Percentiles rank a stretch among this genome's conserved stretches.
Evolutionary conservation across 2,329 filamentous ascomycete species (phyloP).

Genomic region (Thelonectria blattea): DNA sequence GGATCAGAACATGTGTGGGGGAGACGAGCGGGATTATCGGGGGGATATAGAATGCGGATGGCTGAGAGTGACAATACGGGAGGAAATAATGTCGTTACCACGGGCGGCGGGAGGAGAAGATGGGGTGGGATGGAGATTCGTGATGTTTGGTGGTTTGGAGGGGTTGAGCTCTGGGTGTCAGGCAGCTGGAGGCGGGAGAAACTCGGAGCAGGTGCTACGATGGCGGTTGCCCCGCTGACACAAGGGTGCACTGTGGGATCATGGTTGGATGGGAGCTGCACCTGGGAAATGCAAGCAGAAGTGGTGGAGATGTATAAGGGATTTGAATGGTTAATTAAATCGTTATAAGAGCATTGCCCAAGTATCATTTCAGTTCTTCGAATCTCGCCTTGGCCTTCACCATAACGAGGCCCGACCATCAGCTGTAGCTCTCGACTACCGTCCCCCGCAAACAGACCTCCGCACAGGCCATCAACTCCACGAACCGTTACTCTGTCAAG

Average conservation of each 20-base stretch:
- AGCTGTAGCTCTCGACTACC: too few species aligned
- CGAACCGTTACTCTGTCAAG: too few species aligned
- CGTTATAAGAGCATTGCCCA: too few species aligned
- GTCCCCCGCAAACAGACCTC: too few species aligned
- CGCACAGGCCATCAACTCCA: too few species aligned
- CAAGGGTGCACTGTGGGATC: slow-evolving; percentile 29
- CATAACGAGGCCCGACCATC: too few species aligned
- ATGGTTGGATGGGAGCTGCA: too few species aligned
- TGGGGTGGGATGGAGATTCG: neutral
- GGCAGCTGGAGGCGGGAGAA: slow-evolving; percentile 34
- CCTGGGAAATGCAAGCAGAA: too few species aligned
- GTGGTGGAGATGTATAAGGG: too few species aligned
- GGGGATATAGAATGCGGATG: neutral
- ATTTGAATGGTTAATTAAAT: too few species aligned
- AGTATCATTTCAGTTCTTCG: too few species aligned
- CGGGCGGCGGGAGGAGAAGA: slow-evolving; percentile 17
- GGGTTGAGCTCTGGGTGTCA: slow-evolving; percentile 30
- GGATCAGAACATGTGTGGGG: slow-evolving; percentile 29
- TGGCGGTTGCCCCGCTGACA: slow-evolving; percentile 29
- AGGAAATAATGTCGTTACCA: slow-evolving; percentile 21
- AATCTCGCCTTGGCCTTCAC: too few species aligned
- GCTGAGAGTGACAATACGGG: neutral
- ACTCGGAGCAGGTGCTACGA: slow-evolving; percentile 30
- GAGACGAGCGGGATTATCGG: neutral
- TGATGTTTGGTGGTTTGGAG: slow-evolving; percentile 10